Base-by-base conservation (phyloP, 768 basidiomycete species). In the Sarcodon aspratus region DNA sequence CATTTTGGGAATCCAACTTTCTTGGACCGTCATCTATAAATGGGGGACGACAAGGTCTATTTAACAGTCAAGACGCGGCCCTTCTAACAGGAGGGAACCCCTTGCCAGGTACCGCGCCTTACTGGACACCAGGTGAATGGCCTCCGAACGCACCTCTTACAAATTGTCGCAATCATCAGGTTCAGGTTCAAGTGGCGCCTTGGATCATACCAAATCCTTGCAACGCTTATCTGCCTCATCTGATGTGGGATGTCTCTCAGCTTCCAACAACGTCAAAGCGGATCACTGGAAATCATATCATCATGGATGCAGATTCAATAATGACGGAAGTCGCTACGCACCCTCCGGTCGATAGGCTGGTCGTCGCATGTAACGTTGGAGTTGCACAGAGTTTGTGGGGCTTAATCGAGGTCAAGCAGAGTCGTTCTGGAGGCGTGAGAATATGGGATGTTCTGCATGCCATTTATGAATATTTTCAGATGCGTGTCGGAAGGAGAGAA, bases 401-500 rank as follows among this genome's bases (percentile, higher is more conserved):
- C 1, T 72, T 72, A 0, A 69, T 81, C 49, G 51, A 67, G 35
- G 55, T 79, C 44, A 55, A 70, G 8, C 63, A 61, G 9, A 51
- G 13, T 38, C 12, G 37, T 13, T 6, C 54, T 9, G 51, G 57
- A 10, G 46, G 35, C 0, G 62, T 74, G 27, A 73, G 70, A 9
- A 56, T 79, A 12, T 50, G 60, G 44, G 73, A 77, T 52, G 45
- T 79, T 52, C 61, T 81, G 21, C 63, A 72, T 36, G 73, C 68
- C 8, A 69, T 80, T 11, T 68, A 74, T 53, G 56, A 60, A 1
- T 78, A 76, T 57, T 69, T 79, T 56, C 75, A 69, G 48, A 55
- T 49, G 27, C 68, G 68, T 3, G 54, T 81, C 38, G 69, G 69
- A 6, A 50, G 50, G 8, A 42, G 50, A 0, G 63, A 69, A 44